Conservation (phyloP, 2,329 filamentous ascomycete species). For the Pseudopithomyces maydicus region DNA sequence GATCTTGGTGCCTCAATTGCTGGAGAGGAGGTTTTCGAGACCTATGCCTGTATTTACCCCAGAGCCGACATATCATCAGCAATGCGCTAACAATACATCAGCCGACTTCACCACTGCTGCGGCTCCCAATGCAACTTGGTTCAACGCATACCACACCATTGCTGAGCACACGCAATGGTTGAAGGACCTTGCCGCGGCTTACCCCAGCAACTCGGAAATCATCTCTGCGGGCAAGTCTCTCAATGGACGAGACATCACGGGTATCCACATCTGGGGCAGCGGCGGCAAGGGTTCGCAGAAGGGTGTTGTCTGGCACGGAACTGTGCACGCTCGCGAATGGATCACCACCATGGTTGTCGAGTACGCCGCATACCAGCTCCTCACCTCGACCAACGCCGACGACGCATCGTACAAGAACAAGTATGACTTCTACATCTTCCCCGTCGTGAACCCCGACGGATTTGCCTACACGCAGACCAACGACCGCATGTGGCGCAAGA, state of each 20-base stretch:
- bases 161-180: slow-evolving; percentile 43
- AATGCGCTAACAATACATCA: slow-evolving; percentile 24
- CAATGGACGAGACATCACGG: slow-evolving; percentile 44
- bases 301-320: slow-evolving; percentile 45
- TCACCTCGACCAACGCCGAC: slow-evolving; percentile 36
- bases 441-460: slow-evolving; percentile 47
- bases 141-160: slow-evolving; percentile 43
- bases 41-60: slow-evolving; percentile 37
- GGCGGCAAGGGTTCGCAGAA: slow-evolving; percentile 44
- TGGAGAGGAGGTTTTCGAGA: slow-evolving; percentile 33
- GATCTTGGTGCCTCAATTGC: slow-evolving; percentile 43
- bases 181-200: slow-evolving; percentile 40
- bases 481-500: slow-evolving; percentile 48
- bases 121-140: slow-evolving; percentile 41
- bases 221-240: slow-evolving; percentile 41
- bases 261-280: slow-evolving; percentile 47
- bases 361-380: slow-evolving; percentile 43
- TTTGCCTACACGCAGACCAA: slow-evolving; percentile 46
- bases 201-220: slow-evolving; percentile 42
- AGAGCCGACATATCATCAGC: slow-evolving; percentile 6
- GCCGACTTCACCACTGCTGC: slow-evolving; percentile 26
- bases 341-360: slow-evolving; percentile 43
- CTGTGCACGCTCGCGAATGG: slow-evolving; percentile 47
- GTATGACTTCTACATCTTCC: slow-evolving; percentile 67
- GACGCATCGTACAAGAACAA: slow-evolving; percentile 57